A percentile compares a stretch with the other conserved stretches of the same genome.
Evolutionary conservation across 108 stramenopile species (phyloP).

Genomic region (Chaetoceros muelleri): DNA sequence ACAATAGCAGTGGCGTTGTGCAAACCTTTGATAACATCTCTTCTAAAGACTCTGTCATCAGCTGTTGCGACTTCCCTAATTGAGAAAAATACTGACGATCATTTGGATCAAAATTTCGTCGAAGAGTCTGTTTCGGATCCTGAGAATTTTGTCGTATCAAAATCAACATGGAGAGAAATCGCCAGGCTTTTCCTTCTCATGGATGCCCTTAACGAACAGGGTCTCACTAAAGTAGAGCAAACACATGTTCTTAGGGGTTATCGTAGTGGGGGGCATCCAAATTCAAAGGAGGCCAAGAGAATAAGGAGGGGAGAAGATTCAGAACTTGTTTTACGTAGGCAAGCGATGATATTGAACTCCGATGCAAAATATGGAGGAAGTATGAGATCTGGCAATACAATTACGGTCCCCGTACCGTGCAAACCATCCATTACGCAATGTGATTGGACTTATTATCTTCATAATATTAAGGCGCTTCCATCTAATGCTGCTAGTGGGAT

Average conservation of each 20-base stretch:
- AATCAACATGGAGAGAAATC: constrained; percentile 80
- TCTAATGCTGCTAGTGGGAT: constrained; percentile 1
- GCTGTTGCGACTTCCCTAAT: too few species aligned
- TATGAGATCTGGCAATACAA: constrained; percentile 6
- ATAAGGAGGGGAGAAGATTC: constrained; percentile 65
- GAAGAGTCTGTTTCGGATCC: not conserved
- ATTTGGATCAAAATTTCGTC: not conserved
- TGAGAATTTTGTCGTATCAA: not conserved
- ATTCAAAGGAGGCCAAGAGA: constrained; percentile 76
- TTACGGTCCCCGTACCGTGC: constrained; percentile 30
- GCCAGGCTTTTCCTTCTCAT: constrained; percentile 58
- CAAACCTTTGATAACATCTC: constrained; percentile 43
- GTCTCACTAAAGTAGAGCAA: constrained; percentile 50
- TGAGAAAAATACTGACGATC: too few species aligned
- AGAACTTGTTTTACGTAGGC: constrained; percentile 39
- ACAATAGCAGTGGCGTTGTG: constrained; percentile 62
- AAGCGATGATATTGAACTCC: constrained; percentile 22
- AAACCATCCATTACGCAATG: constrained; percentile 30
- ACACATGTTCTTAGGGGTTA: constrained; percentile 68
- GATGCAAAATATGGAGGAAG: constrained; percentile 17
- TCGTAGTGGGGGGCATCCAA: constrained; percentile 76
- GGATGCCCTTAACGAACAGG: constrained; percentile 70
- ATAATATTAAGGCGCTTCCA: constrained; percentile 52
- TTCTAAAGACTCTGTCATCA: not conserved
- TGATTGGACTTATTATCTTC: constrained; percentile 62